A percentile compares a stretch with the other conserved stretches of the same genome.
Conservation (phyloP, 331 rosid species). For the Malus hybrid region DNA sequence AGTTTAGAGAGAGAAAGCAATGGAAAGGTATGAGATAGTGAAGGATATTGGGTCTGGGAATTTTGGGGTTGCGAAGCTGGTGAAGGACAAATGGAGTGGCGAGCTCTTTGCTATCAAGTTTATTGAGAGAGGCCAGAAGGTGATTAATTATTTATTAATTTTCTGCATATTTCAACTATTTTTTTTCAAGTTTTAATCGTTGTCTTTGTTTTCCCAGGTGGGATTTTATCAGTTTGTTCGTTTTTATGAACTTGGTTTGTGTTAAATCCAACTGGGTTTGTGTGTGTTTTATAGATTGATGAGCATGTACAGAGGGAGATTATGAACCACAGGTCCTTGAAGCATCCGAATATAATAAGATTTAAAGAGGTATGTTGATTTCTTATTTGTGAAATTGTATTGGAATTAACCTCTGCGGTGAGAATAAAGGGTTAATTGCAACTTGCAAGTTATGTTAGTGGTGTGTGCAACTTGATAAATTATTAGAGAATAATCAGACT, state of each 20-base stretch:
- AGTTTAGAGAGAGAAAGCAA: constrained; percentile 1
- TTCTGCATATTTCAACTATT: not conserved
- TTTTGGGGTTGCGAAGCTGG: constrained; percentile 88
- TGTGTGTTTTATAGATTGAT: constrained; percentile 53
- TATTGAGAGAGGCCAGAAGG: constrained; percentile 89
- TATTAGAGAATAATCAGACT: not conserved
- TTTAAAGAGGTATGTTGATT: constrained; percentile 68
- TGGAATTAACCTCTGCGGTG: not conserved
- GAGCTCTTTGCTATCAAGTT: constrained; percentile 79
- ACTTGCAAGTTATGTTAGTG: not conserved
- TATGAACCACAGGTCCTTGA: constrained; percentile 83
- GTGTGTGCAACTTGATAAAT: not conserved
- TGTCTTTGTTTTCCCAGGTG: not conserved
- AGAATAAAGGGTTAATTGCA: too few species aligned
- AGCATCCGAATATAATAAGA: constrained; percentile 90
- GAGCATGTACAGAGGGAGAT: constrained; percentile 97
- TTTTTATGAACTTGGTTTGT: not conserved
- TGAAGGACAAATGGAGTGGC: constrained; percentile 60
- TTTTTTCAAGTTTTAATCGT: not conserved
- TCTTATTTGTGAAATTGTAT: not conserved
- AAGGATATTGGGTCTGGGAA: constrained; percentile 94
- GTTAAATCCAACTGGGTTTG: not conserved
- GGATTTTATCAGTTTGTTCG: not conserved
- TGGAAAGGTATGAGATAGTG: constrained; percentile 79
- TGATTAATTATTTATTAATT: not conserved